Conservation (phyloP, 2,329 filamentous ascomycete species). For the Tolypocladium pustulatum region DNA sequence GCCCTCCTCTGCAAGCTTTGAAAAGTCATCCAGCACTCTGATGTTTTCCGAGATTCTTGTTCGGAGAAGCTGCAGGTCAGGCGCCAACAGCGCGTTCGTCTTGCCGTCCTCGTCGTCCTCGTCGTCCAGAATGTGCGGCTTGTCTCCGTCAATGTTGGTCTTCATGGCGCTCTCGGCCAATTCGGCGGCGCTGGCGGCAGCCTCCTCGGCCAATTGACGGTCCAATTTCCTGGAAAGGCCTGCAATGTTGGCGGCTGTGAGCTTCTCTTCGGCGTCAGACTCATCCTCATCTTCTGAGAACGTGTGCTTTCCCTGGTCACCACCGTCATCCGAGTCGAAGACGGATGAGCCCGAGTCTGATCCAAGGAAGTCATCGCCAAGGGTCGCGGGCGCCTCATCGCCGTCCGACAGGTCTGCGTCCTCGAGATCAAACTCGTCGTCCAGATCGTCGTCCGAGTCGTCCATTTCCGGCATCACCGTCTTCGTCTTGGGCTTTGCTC, state of each 20-base stretch:
- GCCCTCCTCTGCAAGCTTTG: conserved; percentile 67
- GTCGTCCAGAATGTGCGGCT: conserved; percentile 55
- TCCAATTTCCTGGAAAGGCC: conserved; percentile 83
- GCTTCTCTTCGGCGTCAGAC: conserved; percentile 76
- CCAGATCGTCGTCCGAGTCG: conserved; percentile 31
- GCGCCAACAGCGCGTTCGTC: conserved; percentile 58
- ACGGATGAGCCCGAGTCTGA: conserved; percentile 47
- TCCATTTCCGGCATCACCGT: conserved; percentile 28
- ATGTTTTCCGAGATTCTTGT: conserved; percentile 88
- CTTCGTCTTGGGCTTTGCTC: conserved; percentile 15
- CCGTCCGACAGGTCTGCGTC: conserved; percentile 29
- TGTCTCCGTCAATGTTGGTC: conserved; percentile 82
- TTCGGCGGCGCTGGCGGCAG: conserved; percentile 74
- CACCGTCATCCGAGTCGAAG: conserved; percentile 60
- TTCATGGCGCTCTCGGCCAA: conserved; percentile 77
- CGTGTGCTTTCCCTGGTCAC: conserved; percentile 46
- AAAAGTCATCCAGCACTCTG: conserved; percentile 81
- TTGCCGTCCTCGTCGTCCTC: conserved; percentile 49
- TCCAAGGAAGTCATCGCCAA: conserved; percentile 50
- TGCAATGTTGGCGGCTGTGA: conserved; percentile 93
- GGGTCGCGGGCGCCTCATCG: conserved; percentile 20
- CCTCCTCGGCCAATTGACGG: conserved; percentile 63
- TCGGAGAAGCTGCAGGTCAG: conserved; percentile 81
- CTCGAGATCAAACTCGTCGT: conserved; percentile 31
- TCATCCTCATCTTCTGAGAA: conserved; percentile 94